Conservation (phyloP, 176 grass and related monocot genomes). For the Oryza glumipatula region DNA sequence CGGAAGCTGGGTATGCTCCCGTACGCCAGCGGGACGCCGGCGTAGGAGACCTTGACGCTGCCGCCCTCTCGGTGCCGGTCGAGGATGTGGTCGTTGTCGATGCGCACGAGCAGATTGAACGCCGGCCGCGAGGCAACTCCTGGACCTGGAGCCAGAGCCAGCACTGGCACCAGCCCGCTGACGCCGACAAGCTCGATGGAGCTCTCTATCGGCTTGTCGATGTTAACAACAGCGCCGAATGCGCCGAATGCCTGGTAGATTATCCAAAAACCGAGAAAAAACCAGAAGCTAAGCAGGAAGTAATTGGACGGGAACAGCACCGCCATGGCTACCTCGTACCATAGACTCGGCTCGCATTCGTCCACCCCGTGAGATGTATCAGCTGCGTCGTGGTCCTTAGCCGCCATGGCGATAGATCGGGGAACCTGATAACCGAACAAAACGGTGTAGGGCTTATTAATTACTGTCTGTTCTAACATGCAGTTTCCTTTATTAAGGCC, state of each 20-base stretch:
- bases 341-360: neutral
- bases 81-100: constrained; percentile 29
- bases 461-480: no score
- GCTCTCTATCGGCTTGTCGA: neutral
- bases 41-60: constrained; percentile 27
- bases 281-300: neutral
- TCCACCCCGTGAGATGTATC: neutral
- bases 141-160: neutral
- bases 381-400: neutral
- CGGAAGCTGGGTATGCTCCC: constrained; percentile 17
- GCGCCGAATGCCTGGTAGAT: neutral
- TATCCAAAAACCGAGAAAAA: no score
- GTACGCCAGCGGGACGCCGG: constrained; percentile 35
- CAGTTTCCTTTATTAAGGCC: no score
- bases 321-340: neutral
- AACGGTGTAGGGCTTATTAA: no score
- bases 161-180: constrained; percentile 2
- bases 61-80: neutral
- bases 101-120: constrained; percentile 23
- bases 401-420: neutral
- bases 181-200: constrained; percentile 31
- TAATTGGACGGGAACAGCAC: neutral
- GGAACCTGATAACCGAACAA: neutral
- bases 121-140: constrained; percentile 7
- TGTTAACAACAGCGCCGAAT: neutral